Evolutionary conservation across 176 grass and related monocot species (phyloP).

Genomic region (Olyra latifolia): DNA sequence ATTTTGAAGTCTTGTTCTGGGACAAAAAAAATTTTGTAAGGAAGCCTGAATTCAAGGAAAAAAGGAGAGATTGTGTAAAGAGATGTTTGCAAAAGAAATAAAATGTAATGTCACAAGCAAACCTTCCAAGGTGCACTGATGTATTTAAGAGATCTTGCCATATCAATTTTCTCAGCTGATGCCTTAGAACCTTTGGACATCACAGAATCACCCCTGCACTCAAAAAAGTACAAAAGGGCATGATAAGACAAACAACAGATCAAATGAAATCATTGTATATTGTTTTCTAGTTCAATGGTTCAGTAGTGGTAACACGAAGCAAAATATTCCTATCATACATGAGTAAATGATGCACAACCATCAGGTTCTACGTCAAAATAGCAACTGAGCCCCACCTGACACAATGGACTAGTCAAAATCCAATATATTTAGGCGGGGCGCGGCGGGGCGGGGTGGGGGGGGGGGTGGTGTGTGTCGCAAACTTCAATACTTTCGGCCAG

Average conservation of each 20-base stretch:
- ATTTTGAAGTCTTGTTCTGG: slow-evolving; percentile 54
- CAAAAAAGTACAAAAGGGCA: slow-evolving; percentile 26
- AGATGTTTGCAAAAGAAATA: slow-evolving; percentile 20
- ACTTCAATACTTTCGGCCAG: neutral
- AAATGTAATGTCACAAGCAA: neutral
- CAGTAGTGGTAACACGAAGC: neutral
- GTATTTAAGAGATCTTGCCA: slow-evolving; percentile 73
- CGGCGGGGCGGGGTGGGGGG: too few species aligned
- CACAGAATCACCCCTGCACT: slow-evolving; percentile 63
- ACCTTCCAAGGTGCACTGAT: slow-evolving; percentile 66
- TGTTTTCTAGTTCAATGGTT: neutral
- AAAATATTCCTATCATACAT: slow-evolving; percentile 2
- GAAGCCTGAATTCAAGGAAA: neutral
- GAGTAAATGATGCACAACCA: neutral
- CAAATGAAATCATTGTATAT: neutral
- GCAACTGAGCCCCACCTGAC: neutral
- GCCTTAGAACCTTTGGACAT: slow-evolving; percentile 44
- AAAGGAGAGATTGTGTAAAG: slow-evolving; percentile 7
- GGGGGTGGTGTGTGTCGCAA: too few species aligned
- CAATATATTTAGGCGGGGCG: neutral
- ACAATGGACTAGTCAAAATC: neutral
- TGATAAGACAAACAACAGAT: slow-evolving; percentile 1
- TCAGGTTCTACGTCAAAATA: neutral
- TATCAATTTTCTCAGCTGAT: slow-evolving; percentile 56
- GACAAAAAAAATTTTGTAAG: slow-evolving; percentile 16